Evolutionary conservation across 306 rosid genomes (phyloP).

Genomic region (Carpinus fangiana): DNA sequence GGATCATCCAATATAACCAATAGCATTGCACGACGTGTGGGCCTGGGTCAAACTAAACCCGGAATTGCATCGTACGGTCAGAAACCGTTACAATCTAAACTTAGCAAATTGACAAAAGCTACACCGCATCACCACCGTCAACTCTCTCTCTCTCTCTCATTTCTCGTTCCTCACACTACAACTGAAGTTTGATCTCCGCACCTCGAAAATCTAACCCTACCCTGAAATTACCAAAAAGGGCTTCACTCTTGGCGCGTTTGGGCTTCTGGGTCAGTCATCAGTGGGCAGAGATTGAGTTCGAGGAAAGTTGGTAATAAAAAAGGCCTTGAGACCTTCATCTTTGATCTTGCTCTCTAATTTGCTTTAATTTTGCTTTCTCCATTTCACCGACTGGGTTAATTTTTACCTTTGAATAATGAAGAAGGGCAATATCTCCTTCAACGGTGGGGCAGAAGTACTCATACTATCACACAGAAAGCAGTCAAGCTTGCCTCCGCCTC

Average conservation of each 20-base stretch:
- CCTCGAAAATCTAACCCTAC: constrained; percentile 19
- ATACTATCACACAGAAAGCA: too few relatives aligned
- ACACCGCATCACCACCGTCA: constrained; percentile 1
- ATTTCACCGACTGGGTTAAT: too few relatives aligned
- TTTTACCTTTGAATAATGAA: too few relatives aligned
- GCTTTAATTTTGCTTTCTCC: too few relatives aligned
- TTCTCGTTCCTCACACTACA: neutral
- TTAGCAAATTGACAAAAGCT: neutral
- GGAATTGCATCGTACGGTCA: neutral
- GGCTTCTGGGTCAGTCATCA: constrained; percentile 20
- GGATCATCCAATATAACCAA: neutral
- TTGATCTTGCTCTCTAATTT: neutral
- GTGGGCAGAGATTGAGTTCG: neutral
- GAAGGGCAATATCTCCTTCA: too few relatives aligned
- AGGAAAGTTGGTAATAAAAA: neutral
- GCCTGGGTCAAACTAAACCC: neutral
- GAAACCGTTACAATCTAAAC: neutral
- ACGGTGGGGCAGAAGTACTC: too few relatives aligned
- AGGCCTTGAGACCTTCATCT: too few relatives aligned
- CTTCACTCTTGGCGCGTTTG: constrained; percentile 22
- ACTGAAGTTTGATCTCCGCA: neutral
- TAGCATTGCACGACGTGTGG: neutral
- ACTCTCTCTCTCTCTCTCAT: neutral
- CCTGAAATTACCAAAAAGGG: constrained; percentile 21
- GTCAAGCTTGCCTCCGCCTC: too few relatives aligned